phyloP scores from a whole-genome alignment of 768 basidiomycete species.

The Termitomyces sp. region DNA sequence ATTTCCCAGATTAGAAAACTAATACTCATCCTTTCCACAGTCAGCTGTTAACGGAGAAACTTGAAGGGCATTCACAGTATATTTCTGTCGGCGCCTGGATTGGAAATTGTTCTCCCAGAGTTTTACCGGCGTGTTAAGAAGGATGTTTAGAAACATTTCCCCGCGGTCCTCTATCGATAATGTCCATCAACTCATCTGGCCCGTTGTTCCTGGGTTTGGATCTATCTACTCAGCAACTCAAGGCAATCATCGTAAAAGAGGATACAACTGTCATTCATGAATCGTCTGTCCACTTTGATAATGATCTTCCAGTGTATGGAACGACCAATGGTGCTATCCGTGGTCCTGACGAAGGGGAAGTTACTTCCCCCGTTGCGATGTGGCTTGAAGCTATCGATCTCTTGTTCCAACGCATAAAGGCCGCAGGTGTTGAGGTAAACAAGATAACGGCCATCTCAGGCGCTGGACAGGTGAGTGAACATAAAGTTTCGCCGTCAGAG shows the following conservation, averaged over 20 bases:
- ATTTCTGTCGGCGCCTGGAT: conserved; percentile 5
- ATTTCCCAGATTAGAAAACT: too few relatives aligned
- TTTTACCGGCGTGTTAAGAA: not conserved
- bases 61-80: not conserved
- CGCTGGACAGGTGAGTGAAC: conserved; percentile 59
- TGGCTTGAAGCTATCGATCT: conserved; percentile 85
- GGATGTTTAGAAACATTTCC: not conserved
- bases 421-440: conserved; percentile 51
- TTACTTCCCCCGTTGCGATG: conserved; percentile 76
- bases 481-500: not conserved
- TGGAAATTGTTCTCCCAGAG: conserved; percentile 1
- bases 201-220: conserved; percentile 73
- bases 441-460: conserved; percentile 65
- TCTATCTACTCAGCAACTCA: conserved; percentile 81
- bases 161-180: not conserved
- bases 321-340: conserved; percentile 61
- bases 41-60: not conserved
- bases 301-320: conserved; percentile 64
- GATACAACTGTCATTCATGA: conserved; percentile 58
- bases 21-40: not conserved
- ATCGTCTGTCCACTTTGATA: conserved; percentile 72
- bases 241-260: conserved; percentile 63
- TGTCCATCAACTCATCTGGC: conserved; percentile 9
- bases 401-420: conserved; percentile 56
- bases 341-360: conserved; percentile 65